Percentiles rank a stretch among this genome's conserved stretches.
These are phyloP conservation scores for Purshia tridentata DNA, from an alignment of 306 rosid species.

Conservation along the genomic window DNA sequence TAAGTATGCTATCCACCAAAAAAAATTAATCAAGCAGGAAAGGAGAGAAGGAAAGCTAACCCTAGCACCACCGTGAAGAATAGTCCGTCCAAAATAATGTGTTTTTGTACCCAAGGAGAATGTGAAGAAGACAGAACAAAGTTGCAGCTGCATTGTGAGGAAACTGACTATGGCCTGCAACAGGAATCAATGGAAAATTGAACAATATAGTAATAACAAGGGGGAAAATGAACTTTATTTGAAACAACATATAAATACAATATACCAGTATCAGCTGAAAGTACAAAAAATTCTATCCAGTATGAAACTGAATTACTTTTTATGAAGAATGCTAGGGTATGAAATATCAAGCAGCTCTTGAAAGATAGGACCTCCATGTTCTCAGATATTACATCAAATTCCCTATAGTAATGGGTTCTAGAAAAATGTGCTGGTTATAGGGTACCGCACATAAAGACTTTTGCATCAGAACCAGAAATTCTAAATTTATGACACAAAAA, in stretches of 20 bases:
- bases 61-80: slow-evolving; percentile 99
- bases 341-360: background rate
- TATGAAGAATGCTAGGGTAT: background rate
- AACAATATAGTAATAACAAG: background rate
- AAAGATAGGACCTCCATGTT: background rate
- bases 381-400: background rate
- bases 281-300: background rate
- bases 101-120: slow-evolving; percentile 88
- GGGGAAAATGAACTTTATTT: background rate
- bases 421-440: background rate
- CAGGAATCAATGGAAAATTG: slow-evolving; percentile 17
- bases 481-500: background rate
- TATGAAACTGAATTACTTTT: background rate
- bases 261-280: background rate
- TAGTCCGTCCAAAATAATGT: slow-evolving; percentile 94
- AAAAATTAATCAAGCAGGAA: slow-evolving; percentile 4
- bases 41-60: slow-evolving; percentile 41
- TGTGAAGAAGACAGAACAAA: slow-evolving; percentile 87
- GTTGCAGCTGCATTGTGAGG: slow-evolving; percentile 93
- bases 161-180: slow-evolving; percentile 87
- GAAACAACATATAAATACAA: background rate
- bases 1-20: slow-evolving; percentile 2
- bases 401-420: background rate
- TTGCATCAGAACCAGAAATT: background rate
- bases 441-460: background rate